A percentile compares a stretch with the other conserved stretches of the same genome.
phyloP scores from a whole-genome alignment of 441 rosid species.

The Populus trichocarpa region DNA sequence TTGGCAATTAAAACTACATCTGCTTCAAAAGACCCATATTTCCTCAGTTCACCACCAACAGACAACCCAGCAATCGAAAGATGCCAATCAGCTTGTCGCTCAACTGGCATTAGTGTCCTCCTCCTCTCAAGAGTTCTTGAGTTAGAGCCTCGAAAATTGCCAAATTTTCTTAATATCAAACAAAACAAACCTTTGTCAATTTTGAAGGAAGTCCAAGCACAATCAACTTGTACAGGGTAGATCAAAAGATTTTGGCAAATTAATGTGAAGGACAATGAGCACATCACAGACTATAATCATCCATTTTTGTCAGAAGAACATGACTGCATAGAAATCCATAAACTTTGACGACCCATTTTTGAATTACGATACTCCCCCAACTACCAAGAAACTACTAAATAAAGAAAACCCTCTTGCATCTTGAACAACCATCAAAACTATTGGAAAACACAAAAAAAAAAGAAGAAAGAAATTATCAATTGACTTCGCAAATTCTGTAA shows the following conservation, averaged over 20 bases:
- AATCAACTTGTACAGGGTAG: too few relatives aligned
- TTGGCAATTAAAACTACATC: neutral
- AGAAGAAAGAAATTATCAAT: neutral
- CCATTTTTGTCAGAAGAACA: neutral
- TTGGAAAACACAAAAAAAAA: too few relatives aligned
- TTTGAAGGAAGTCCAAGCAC: neutral
- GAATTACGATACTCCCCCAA: neutral
- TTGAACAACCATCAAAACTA: neutral
- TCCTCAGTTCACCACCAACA: neutral
- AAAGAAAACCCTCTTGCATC: neutral
- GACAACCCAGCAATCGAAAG: neutral
- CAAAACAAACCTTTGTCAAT: neutral
- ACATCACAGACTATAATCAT: neutral
- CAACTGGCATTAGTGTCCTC: neutral
- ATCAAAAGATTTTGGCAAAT: too few relatives aligned
- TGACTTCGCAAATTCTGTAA: neutral
- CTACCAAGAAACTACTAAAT: neutral
- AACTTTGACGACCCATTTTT: neutral
- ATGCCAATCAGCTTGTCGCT: neutral
- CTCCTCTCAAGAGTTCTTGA: neutral
- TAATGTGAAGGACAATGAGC: too few relatives aligned
- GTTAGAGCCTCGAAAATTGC: neutral
- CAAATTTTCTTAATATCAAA: neutral
- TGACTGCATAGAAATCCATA: neutral
- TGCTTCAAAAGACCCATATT: neutral